Conservation (phyloP, 306 rosid genomes). For the Corylus americana region DNA sequence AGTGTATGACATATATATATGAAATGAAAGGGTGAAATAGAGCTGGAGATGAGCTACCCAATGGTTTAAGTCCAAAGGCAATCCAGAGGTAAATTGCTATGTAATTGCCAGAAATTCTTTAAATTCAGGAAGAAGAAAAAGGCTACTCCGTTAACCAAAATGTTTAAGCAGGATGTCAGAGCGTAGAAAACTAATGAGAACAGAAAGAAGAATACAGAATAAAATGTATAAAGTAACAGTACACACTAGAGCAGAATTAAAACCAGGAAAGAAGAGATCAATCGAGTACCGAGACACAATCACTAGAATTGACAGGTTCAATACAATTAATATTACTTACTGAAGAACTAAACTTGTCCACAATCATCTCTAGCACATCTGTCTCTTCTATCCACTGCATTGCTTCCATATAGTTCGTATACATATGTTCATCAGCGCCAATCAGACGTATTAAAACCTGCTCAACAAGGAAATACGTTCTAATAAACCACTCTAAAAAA, state of each 20-base stretch:
- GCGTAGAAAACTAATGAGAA: not conserved
- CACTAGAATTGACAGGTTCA: not conserved
- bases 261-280: not conserved
- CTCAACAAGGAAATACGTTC: slow-evolving; percentile 18
- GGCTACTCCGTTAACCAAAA: not conserved
- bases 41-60: not conserved
- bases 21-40: not conserved
- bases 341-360: slow-evolving; percentile 89
- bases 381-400: slow-evolving; percentile 95
- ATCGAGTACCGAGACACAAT: not conserved
- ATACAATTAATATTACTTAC: slow-evolving; percentile 53
- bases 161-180: not conserved
- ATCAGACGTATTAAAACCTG: slow-evolving; percentile 94
- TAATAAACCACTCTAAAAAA: slow-evolving; percentile 13
- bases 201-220: not conserved
- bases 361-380: slow-evolving; percentile 94
- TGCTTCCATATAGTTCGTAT: slow-evolving; percentile 69
- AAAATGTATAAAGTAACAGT: not conserved
- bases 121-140: not conserved
- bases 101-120: not conserved
- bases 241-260: not conserved
- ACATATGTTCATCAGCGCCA: slow-evolving; percentile 98
- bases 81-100: not conserved
- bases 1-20: not conserved
- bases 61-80: not conserved